A percentile compares a stretch with the other conserved stretches of the same genome.
Conservation (phyloP, 2,329 filamentous ascomycete species). For the Neurospora sp. region DNA sequence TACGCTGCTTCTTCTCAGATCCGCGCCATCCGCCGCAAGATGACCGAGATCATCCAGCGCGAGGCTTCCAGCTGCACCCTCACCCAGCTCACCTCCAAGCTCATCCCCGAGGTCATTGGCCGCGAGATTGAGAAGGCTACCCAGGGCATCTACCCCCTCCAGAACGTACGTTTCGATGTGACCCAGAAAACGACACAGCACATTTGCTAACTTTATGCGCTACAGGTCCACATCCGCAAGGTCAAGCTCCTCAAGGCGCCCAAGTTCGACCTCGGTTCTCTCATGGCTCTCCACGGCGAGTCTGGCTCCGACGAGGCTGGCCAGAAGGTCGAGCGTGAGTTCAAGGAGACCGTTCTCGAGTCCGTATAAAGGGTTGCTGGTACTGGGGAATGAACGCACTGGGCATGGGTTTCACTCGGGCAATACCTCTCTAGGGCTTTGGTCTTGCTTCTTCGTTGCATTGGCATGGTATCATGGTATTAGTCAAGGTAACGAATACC, state of each 20-base stretch:
- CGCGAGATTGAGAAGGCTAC: constrained; percentile 99
- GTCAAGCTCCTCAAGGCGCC: constrained; percentile 98
- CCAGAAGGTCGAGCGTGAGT: constrained; percentile 98
- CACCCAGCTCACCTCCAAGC: constrained; percentile 93
- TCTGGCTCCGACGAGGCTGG: constrained; percentile 91
- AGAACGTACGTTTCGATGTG: constrained; percentile 62
- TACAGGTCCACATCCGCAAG: constrained; percentile 97
- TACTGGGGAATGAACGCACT: constrained; percentile 31
- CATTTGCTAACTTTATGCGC: constrained; percentile 11
- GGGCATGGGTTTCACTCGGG: constrained; percentile 28
- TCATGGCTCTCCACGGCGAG: constrained; percentile 96
- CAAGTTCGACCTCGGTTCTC: constrained; percentile 96
- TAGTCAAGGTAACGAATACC: constrained; percentile 26
- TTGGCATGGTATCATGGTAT: constrained; percentile 33
- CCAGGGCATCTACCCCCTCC: constrained; percentile 98
- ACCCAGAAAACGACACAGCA: neutral
- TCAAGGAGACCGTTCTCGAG: constrained; percentile 96
- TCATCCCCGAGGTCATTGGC: constrained; percentile 98
- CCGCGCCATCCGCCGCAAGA: constrained; percentile 97
- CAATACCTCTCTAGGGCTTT: constrained; percentile 35
- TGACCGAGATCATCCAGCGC: constrained; percentile 96
- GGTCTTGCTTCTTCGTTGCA: constrained; percentile 39
- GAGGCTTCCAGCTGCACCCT: constrained; percentile 93
- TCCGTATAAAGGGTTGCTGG: constrained; percentile 62
- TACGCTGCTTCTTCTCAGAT: constrained; percentile 97